Base-by-base conservation (phyloP, 2,329 filamentous ascomycete species). In the Phyllosticta citrichinensis region DNA sequence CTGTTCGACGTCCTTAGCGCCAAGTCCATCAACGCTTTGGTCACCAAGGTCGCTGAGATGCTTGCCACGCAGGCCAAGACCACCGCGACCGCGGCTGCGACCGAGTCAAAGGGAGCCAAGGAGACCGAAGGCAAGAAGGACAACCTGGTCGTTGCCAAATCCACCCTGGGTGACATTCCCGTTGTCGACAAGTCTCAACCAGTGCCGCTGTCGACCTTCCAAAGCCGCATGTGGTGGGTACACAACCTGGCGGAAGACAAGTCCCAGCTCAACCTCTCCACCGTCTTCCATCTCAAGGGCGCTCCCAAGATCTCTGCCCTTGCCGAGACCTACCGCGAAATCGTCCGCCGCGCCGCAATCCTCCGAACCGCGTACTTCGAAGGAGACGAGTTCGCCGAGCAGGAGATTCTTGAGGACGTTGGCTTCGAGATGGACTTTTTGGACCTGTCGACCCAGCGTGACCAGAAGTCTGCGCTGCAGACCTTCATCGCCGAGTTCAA, bases 1-100 rank as follows among this genome's bases (percentile, higher is more conserved):
- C 73, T 81, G 3, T 68, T 81, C 2, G 77, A 79, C 58, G 71
- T 81, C 52, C 64, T 80, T 6, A 69, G 73, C 30, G 54, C 50
- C 14, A 58, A 27, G 33, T 57, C 60, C 20, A 57, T 62, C 30
- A 47, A 62, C 12, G 55, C 50, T 14, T 35, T 62, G 33, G 55
- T 52, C 33, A 22, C 22, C 24, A 52, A 58, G n/a, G 60, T 56
- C 19, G 52, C 51, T 11, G 33, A 33, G n/a, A 59, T 59, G 51
- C 51, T 55, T 17, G 57, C 27, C 19, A 52, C 47, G 19, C 17
- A 27, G 19, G 25, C 19, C 10, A 35, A 51, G n/a, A 30, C 20
- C 50, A 55, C 53, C 50, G 50, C 50, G 1, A 19, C 30, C 14
- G 24, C 9, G 4, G 24, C 51, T 35, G 57, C 27, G 25, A 59